Conservation (phyloP, 441 rosid species). For the Pelargonium citronellum region DNA sequence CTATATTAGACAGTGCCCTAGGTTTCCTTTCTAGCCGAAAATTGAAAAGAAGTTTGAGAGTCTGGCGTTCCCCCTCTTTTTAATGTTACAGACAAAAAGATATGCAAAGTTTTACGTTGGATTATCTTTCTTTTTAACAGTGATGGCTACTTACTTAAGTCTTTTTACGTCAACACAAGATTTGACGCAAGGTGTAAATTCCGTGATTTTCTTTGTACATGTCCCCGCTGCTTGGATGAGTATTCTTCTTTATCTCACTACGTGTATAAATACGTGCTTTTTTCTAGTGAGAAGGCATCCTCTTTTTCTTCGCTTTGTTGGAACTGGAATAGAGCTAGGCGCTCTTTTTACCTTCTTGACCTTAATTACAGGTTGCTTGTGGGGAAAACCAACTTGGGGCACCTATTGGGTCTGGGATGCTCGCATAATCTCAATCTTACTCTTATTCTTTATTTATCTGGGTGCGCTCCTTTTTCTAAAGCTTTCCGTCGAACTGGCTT, state of each 20-base stretch:
- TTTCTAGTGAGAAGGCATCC: slow-evolving; percentile 1
- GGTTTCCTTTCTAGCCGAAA: too few species aligned
- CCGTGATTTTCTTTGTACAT: neutral
- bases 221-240: neutral
- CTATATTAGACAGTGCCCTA: too few species aligned
- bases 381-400: too few species aligned
- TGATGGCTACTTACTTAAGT: neutral
- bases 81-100: too few species aligned
- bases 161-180: neutral
- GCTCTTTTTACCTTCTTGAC: slow-evolving; percentile 1
- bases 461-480: too few species aligned
- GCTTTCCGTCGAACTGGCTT: too few species aligned
- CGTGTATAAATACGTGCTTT: neutral
- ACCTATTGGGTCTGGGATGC: too few species aligned
- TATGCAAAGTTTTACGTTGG: too few species aligned
- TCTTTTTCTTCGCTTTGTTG: neutral
- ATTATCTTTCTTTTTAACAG: neutral
- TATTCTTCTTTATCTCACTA: slow-evolving; percentile 1
- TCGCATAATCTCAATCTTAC: too few species aligned
- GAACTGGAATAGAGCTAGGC: neutral
- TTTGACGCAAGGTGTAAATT: neutral
- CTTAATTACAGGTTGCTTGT: neutral
- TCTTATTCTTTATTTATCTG: too few species aligned
- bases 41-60: too few species aligned
- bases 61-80: too few species aligned